A percentile compares a stretch with the other conserved stretches of the same genome.
phyloP scores from a whole-genome alignment of 495 filamentous ascomycete species.

The Penicillium longicatenatum region DNA sequence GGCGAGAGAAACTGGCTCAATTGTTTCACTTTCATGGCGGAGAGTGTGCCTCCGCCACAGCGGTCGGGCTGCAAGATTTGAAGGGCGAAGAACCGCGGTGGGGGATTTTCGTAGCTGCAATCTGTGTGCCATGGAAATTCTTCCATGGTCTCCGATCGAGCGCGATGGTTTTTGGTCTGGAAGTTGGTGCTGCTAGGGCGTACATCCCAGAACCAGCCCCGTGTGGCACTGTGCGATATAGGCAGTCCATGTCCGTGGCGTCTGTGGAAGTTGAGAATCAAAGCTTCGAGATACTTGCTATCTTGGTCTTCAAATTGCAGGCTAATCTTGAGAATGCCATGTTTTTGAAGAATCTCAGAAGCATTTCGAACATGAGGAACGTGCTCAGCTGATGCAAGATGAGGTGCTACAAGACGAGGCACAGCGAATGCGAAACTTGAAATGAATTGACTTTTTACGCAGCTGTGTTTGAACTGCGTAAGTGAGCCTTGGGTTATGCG shows the following conservation, averaged over 20 bases:
- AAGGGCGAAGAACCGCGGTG: constrained; percentile 41
- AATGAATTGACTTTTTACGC: no score
- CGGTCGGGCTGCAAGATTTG: constrained; percentile 40
- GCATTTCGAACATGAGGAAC: no score
- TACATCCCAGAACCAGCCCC: constrained; percentile 43
- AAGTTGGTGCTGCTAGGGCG: constrained; percentile 18
- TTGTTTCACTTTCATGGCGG: constrained; percentile 27
- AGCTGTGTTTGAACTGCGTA: no score
- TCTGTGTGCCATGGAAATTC: constrained; percentile 48
- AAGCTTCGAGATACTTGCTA: constrained; percentile 29
- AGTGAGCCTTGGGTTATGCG: no score
- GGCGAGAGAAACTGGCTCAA: constrained; percentile 24
- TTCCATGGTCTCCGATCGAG: constrained; percentile 39
- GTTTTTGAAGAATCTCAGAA: background rate
- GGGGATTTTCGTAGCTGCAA: constrained; percentile 38
- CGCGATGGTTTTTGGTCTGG: constrained; percentile 21
- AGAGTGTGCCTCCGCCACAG: constrained; percentile 40
- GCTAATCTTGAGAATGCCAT: background rate
- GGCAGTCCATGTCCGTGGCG: constrained; percentile 33
- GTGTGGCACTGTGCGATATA: constrained; percentile 34
- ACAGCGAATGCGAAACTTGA: no score
- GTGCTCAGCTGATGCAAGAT: no score
- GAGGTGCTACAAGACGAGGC: no score
- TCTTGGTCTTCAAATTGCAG: constrained; percentile 27
- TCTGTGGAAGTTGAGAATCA: constrained; percentile 31